Base-by-base conservation (phyloP, 495 filamentous ascomycete species). In the Xylaria acuta region DNA sequence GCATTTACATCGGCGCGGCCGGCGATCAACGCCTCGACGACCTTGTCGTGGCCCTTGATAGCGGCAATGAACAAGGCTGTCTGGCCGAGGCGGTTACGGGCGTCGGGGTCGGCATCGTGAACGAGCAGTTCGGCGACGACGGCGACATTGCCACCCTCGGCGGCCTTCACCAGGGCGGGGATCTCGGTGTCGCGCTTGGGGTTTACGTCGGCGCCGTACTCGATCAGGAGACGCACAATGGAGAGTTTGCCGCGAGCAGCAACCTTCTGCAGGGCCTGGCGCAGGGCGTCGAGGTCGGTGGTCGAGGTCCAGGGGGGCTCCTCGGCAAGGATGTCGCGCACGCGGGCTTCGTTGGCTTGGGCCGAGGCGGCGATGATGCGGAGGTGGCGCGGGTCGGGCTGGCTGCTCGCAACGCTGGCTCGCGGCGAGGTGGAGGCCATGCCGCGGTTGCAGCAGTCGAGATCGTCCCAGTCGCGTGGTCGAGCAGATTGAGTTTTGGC, bases 11-110 rank as follows among this genome's bases (percentile, higher is more conserved):
- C 80, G 30, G 88, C 87, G 18, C 83, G 84, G 3, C 83, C 82
- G 14, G 73, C 49, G 32, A 91, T 80, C 14, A 90, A 74, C n/a
- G 85, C 63, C 41, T 86, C 78, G 53, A 90, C 72, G 0, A 88
- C 75, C 70, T 88, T 82, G 58, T 82, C 83, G 73, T 88, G 83
- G 25, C 87, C 88, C 74, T 84, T 85, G 82, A 85, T 84, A 25
- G 88, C 87, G n/a, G 90, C 89, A 3, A 83, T 85, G 83, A 90
- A 90, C 47, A 92, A 74, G 43, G 84, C 86, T 41, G 87, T 89
- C 72, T 81, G 79, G 14, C 74, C 72, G 47, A 71, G 73, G 12
- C 76, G 76, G 64, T 75, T 77, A 18, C 76, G 76, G 54, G 71
- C 78, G 70, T 78, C 75, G 34, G 73, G 73, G n/a, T 79, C 76